Evolutionary conservation across 2,329 filamentous ascomycete genomes (phyloP).

Genomic region (Aspergillus sp.): DNA sequence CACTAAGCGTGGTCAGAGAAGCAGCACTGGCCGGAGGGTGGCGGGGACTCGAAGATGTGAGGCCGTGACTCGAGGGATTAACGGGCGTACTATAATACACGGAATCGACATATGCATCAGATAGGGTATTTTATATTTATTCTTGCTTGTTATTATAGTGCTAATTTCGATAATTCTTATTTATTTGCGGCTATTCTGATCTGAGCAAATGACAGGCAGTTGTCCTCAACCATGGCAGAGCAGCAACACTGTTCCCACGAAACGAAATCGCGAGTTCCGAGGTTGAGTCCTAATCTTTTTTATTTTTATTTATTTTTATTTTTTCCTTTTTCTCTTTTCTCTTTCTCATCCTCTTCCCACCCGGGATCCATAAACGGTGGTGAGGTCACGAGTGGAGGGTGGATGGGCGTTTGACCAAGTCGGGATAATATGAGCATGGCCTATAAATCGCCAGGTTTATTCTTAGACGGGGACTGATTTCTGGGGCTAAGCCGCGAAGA

Average conservation of each 20-base stretch:
- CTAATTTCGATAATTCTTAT: not conserved
- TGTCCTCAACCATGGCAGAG: not conserved
- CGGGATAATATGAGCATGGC: constrained; percentile 4
- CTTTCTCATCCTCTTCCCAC: not conserved
- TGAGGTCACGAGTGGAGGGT: constrained; percentile 7
- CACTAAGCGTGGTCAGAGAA: constrained; percentile 17
- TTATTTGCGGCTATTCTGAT: constrained; percentile 2
- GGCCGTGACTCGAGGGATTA: constrained; percentile 1
- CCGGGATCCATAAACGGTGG: constrained; percentile 1
- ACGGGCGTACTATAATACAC: not conserved
- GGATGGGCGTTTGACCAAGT: not conserved
- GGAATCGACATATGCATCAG: constrained; percentile 4
- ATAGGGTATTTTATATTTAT: not conserved
- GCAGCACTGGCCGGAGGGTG: constrained; percentile 18
- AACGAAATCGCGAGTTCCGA: constrained; percentile 1
- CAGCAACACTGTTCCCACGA: constrained; percentile 1
- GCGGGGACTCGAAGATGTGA: constrained; percentile 16
- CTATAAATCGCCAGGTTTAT: constrained; percentile 5
- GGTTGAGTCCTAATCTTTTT: not conserved
- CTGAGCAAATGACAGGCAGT: not conserved
- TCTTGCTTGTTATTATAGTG: not conserved
- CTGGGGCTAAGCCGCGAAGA: not conserved
- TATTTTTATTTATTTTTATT: too few relatives aligned
- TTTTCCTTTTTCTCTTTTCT: not conserved
- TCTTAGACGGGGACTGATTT: constrained; percentile 1